Percentiles rank a stretch among this genome's conserved stretches.
Conservation (phyloP, 2,329 filamentous ascomycete species). For the Botrytis deweyae region DNA sequence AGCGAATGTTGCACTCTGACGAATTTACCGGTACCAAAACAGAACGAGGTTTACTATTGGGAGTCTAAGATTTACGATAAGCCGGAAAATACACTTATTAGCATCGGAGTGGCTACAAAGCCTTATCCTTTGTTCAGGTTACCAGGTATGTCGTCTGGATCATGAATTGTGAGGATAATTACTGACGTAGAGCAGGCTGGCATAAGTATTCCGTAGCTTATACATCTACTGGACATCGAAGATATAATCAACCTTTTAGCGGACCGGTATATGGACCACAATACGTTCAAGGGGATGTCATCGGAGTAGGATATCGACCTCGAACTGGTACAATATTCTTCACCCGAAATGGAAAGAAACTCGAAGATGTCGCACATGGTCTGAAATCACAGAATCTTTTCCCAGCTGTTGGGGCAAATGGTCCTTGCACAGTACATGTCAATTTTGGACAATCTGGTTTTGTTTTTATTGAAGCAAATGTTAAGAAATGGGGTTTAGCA, state of each 20-base stretch:
- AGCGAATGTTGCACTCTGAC: conserved; percentile 82
- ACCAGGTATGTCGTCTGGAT: conserved; percentile 63
- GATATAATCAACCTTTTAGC: conserved; percentile 89
- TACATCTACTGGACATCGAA: conserved; percentile 79
- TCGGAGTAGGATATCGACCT: conserved; percentile 92
- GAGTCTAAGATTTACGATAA: conserved; percentile 99
- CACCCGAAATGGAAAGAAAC: conserved; percentile 94
- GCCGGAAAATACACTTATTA: conserved; percentile 81
- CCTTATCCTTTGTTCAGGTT: conserved; percentile 93
- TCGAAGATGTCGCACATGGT: conserved; percentile 91
- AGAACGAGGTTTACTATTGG: conserved; percentile 99
- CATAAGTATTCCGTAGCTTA: conserved; percentile 94
- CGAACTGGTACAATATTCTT: conserved; percentile 96
- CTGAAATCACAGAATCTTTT: conserved; percentile 97
- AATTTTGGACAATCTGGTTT: conserved; percentile 98
- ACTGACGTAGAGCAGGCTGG: conserved; percentile 57
- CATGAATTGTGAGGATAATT: conserved; percentile 2
- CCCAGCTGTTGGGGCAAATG: conserved; percentile 93
- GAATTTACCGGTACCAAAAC: conserved; percentile 93
- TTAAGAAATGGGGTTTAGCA: conserved; percentile 98
- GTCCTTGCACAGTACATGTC: conserved; percentile 88
- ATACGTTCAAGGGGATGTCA: conserved; percentile 89
- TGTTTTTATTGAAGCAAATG: conserved; percentile 98
- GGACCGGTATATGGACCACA: conserved; percentile 77
- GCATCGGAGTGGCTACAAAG: conserved; percentile 93